Conservation (phyloP, 2,329 filamentous ascomycete species). For the Mariannaea sp. region DNA sequence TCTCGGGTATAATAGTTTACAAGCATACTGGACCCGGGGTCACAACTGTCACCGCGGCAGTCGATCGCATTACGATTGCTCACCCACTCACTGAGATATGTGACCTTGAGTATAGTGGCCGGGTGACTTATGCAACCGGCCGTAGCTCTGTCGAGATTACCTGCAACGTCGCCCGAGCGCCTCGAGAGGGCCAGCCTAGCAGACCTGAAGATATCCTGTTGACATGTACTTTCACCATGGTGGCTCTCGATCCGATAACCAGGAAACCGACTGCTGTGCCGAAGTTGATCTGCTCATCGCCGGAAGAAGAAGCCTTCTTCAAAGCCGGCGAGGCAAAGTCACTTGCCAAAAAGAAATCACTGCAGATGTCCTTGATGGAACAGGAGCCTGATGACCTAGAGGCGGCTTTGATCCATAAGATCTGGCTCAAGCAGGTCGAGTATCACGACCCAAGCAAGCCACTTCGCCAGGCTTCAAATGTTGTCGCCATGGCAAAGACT, state of each 20-base stretch:
- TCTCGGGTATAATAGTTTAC: conserved; percentile 77
- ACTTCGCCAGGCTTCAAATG: conserved; percentile 35
- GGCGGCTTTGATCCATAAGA: conserved; percentile 38
- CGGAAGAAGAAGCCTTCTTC: conserved; percentile 37
- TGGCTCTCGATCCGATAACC: conserved; percentile 36
- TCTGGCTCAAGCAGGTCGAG: conserved; percentile 38
- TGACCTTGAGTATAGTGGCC: conserved; percentile 72
- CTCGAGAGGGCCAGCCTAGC: conserved; percentile 59
- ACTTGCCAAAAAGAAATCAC: conserved; percentile 32
- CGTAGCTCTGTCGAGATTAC: conserved; percentile 76
- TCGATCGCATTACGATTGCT: conserved; percentile 61
- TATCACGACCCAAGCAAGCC: conserved; percentile 38
- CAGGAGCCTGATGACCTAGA: conserved; percentile 38
- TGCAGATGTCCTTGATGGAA: conserved; percentile 34
- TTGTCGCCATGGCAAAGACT: conserved; percentile 37
- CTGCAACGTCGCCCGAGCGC: conserved; percentile 72
- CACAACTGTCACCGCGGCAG: conserved; percentile 54
- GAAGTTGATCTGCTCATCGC: conserved; percentile 32
- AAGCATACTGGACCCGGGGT: conserved; percentile 65
- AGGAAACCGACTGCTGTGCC: conserved; percentile 38
- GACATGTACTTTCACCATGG: conserved; percentile 47
- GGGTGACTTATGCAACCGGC: conserved; percentile 70
- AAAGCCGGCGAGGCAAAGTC: conserved; percentile 37
- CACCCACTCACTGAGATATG: conserved; percentile 77
- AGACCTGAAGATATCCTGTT: conserved; percentile 51